These are phyloP conservation scores for Aspergillus puulaauensis DNA, from an alignment of 2,329 filamentous ascomycete genomes.

Conservation along the genomic window DNA sequence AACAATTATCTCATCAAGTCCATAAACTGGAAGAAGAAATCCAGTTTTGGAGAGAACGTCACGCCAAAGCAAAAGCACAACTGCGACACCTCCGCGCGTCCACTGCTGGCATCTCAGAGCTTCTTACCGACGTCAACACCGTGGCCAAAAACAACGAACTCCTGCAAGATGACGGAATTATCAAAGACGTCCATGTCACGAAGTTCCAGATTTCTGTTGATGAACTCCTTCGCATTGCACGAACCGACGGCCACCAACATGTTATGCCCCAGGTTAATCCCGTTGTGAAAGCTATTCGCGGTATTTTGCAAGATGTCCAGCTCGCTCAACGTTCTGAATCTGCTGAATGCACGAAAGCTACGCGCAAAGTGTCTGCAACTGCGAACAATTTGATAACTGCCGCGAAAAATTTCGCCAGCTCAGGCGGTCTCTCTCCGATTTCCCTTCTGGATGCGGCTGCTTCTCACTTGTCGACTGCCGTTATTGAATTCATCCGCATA, in stretches of 20 bases:
- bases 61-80: conserved; percentile 84
- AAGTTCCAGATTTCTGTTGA: conserved; percentile 95
- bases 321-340: conserved; percentile 56
- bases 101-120: conserved; percentile 67
- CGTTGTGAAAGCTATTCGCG: conserved; percentile 77
- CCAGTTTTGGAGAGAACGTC: conserved; percentile 85
- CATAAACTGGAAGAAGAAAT: conserved; percentile 77
- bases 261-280: conserved; percentile 84
- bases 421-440: conserved; percentile 85
- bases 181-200: conserved; percentile 90
- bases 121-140: conserved; percentile 39
- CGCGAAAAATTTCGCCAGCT: conserved; percentile 82
- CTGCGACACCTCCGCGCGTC: conserved; percentile 77
- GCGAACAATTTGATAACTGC: conserved; percentile 96
- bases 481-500: conserved; percentile 79
- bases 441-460: conserved; percentile 90
- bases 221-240: conserved; percentile 77
- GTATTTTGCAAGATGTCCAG: conserved; percentile 78
- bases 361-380: conserved; percentile 80
- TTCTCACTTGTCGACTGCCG: conserved; percentile 79
- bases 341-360: conserved; percentile 68
- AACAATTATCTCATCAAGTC: conserved; percentile 72
- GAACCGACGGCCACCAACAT: conserved; percentile 68
- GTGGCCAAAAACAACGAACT: conserved; percentile 72
- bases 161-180: conserved; percentile 68